Evolutionary conservation across 108 stramenopile genomes (phyloP).

Genomic region (Conticribra weissflogii): DNA sequence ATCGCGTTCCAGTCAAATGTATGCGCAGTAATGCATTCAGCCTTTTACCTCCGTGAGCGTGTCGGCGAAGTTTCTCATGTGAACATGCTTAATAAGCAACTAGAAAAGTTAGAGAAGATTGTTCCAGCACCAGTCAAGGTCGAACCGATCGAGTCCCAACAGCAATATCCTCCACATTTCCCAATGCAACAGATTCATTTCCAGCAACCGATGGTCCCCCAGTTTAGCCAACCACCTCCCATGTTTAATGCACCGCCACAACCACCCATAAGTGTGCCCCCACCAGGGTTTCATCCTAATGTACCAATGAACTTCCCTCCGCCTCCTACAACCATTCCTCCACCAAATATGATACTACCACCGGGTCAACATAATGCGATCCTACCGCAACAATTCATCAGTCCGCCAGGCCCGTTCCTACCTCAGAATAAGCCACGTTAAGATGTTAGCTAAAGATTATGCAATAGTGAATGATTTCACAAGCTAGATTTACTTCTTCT

Average conservation of each 20-base stretch:
- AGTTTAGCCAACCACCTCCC: constrained; percentile 15
- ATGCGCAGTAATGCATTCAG: constrained; percentile 85
- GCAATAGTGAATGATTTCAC: too few relatives aligned
- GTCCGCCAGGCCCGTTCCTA: not conserved
- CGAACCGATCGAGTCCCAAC: constrained; percentile 12
- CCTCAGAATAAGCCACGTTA: not conserved
- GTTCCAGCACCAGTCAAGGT: constrained; percentile 17
- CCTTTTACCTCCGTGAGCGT: constrained; percentile 74
- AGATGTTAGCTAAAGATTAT: too few relatives aligned
- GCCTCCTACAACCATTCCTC: constrained; percentile 14
- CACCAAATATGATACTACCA: constrained; percentile 25
- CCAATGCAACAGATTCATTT: constrained; percentile 26
- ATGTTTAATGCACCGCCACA: not conserved
- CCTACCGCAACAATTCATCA: constrained; percentile 5
- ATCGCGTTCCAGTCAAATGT: constrained; percentile 69
- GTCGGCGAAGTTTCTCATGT: constrained; percentile 74
- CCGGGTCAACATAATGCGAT: constrained; percentile 25
- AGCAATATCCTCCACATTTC: constrained; percentile 6
- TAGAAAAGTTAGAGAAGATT: constrained; percentile 57
- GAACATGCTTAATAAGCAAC: constrained; percentile 71
- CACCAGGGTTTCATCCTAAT: too few relatives aligned
- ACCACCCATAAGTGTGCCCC: not conserved
- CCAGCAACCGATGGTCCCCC: constrained; percentile 30
- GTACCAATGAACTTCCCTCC: constrained; percentile 13
- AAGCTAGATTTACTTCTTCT: constrained; percentile 39